phyloP scores from a whole-genome alignment of 148 eudicot genomes.

The Persicaria maculosa region DNA sequence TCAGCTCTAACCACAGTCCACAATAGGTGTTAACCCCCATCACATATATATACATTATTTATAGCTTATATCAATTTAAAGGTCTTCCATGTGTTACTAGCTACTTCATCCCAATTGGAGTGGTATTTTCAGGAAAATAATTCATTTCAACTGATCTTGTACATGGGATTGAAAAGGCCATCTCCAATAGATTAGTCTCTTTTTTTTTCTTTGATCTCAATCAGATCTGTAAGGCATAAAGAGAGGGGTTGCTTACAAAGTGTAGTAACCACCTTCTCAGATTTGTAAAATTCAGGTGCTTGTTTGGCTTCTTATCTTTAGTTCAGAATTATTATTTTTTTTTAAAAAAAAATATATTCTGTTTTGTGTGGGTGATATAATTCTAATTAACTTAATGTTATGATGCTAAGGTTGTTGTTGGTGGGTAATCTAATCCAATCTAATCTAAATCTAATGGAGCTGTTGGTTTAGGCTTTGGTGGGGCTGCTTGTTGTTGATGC shows the following conservation, averaged over 20 bases:
- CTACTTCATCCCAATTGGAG: not conserved
- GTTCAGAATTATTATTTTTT: slow-evolving; percentile 1
- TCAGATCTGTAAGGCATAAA: too few species aligned
- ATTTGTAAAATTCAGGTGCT: not conserved
- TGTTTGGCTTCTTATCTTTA: not conserved
- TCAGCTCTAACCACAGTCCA: not conserved
- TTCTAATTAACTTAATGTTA: not conserved
- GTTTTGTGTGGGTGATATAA: not conserved
- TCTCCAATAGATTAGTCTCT: not conserved
- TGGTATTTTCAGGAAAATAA: not conserved
- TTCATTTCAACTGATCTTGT: not conserved
- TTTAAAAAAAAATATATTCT: not conserved
- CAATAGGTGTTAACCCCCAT: not conserved
- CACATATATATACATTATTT: not conserved
- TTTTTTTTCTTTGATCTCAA: too few species aligned
- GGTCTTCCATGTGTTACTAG: not conserved
- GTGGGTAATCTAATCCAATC: slow-evolving; percentile 8
- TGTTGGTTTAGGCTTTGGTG: not conserved
- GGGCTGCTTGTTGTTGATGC: not conserved
- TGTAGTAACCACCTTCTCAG: not conserved
- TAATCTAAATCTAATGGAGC: not conserved
- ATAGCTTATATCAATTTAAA: not conserved
- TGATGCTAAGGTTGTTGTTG: not conserved
- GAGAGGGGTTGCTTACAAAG: too few species aligned
- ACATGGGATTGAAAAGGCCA: not conserved